A percentile compares a stretch with the other conserved stretches of the same genome.
Evolutionary conservation across 2,329 filamentous ascomycete genomes (phyloP).

Genomic region (Hymenoscyphus salicellus): DNA sequence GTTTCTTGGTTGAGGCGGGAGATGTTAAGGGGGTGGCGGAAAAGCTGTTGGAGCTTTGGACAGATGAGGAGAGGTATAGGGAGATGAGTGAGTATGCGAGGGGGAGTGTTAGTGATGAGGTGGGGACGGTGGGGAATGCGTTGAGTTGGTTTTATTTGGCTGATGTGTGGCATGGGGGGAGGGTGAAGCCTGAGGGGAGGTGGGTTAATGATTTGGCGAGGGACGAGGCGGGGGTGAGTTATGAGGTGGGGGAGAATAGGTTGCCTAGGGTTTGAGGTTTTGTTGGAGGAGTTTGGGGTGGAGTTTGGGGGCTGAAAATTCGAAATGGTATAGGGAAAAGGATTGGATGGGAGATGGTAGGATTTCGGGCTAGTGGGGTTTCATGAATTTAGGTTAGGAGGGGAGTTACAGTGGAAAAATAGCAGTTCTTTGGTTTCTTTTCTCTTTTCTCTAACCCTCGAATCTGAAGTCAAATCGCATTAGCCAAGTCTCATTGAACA

Average conservation of each 20-base stretch:
- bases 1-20: too few relatives aligned
- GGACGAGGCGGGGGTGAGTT: conserved; percentile 5
- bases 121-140: conserved; percentile 76
- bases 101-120: conserved; percentile 72
- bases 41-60: too few relatives aligned
- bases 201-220: conserved; percentile 15
- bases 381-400: too few relatives aligned
- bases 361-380: too few relatives aligned
- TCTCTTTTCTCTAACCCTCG: too few relatives aligned
- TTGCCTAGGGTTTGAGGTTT: conserved; percentile 7
- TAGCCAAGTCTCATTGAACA: too few relatives aligned
- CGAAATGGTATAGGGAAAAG: not conserved
- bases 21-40: too few relatives aligned
- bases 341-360: too few relatives aligned
- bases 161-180: conserved; percentile 54
- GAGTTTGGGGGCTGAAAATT: not conserved
- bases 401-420: too few relatives aligned
- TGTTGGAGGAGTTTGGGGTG: not conserved
- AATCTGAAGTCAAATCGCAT: too few relatives aligned
- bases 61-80: too few relatives aligned
- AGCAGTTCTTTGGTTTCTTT: too few relatives aligned
- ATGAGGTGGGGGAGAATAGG: conserved; percentile 13
- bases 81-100: conserved; percentile 28
- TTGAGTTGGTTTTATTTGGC: conserved; percentile 77
- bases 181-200: conserved; percentile 49